Evolutionary conservation across 495 filamentous ascomycete genomes (phyloP).

Genomic region (Daldinia concentrica): DNA sequence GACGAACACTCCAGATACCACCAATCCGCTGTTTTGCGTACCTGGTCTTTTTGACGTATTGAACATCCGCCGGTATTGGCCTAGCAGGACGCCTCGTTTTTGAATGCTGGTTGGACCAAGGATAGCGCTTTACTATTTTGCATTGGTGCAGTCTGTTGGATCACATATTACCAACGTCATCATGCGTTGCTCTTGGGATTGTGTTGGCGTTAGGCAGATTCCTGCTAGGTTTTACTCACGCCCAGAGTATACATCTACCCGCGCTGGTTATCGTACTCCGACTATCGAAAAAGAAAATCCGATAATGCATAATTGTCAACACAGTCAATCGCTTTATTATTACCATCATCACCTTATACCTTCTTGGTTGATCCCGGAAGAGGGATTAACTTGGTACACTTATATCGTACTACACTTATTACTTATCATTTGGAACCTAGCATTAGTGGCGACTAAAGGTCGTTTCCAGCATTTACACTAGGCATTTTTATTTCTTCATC

Average conservation of each 20-base stretch:
- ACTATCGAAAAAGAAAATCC: slow-evolving; percentile 11
- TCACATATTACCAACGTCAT: neutral
- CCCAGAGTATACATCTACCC: slow-evolving; percentile 26
- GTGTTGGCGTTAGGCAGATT: neutral
- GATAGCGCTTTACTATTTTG: neutral
- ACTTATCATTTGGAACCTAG: slow-evolving; percentile 21
- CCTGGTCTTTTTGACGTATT: neutral
- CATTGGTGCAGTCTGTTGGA: slow-evolving; percentile 2
- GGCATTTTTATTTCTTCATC: slow-evolving; percentile 33
- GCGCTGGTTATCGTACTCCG: slow-evolving; percentile 39
- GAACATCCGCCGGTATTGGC: neutral
- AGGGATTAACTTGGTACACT: slow-evolving; percentile 14
- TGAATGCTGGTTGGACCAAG: neutral
- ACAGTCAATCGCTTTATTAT: slow-evolving; percentile 39
- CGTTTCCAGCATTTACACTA: slow-evolving; percentile 40
- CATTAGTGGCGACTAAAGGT: slow-evolving; percentile 29
- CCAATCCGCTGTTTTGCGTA: neutral
- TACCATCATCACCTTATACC: neutral
- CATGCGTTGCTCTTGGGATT: neutral
- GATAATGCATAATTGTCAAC: slow-evolving; percentile 49
- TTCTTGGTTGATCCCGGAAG: neutral
- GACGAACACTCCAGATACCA: neutral
- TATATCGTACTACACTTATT: neutral
- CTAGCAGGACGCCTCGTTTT: neutral
- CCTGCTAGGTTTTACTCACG: slow-evolving; percentile 1